Evolutionary conservation across 352 stramenopile genomes (phyloP).

Genomic region (Globisporangium barbulae): DNA sequence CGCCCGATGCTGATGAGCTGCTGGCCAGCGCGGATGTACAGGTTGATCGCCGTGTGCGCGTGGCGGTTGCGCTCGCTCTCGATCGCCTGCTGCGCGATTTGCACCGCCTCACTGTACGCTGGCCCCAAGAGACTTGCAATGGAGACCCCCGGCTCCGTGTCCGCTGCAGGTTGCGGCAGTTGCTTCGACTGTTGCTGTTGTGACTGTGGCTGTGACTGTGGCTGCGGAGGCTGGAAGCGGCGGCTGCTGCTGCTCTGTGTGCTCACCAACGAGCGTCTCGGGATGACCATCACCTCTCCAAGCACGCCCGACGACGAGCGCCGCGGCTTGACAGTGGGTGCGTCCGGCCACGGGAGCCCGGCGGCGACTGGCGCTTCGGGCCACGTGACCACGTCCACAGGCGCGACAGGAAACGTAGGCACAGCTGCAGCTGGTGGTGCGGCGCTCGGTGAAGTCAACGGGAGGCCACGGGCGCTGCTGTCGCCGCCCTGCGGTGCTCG

Average conservation of each 20-base stretch:
- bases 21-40: constrained; percentile 68
- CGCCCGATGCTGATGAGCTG: constrained; percentile 66
- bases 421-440: background rate
- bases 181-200: background rate
- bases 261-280: constrained; percentile 1
- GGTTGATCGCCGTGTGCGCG: constrained; percentile 62
- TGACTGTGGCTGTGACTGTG: background rate
- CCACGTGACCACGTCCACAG: constrained; percentile 4
- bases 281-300: constrained; percentile 4
- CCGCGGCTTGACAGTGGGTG: constrained; percentile 10
- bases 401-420: background rate
- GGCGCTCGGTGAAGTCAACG: background rate
- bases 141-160: constrained; percentile 19
- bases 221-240: background rate
- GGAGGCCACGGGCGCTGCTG: constrained; percentile 8
- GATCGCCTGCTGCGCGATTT: constrained; percentile 64
- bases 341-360: constrained; percentile 13
- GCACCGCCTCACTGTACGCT: constrained; percentile 60
- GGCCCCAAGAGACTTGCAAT: constrained; percentile 42
- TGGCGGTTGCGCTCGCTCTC: constrained; percentile 60
- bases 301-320: background rate
- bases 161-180: constrained; percentile 2
- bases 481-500: constrained; percentile 29
- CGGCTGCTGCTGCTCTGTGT: constrained; percentile 8
- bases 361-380: constrained; percentile 11